Base-by-base conservation (phyloP, 2,329 filamentous ascomycete genomes). In the Tolypocladium sp. region DNA sequence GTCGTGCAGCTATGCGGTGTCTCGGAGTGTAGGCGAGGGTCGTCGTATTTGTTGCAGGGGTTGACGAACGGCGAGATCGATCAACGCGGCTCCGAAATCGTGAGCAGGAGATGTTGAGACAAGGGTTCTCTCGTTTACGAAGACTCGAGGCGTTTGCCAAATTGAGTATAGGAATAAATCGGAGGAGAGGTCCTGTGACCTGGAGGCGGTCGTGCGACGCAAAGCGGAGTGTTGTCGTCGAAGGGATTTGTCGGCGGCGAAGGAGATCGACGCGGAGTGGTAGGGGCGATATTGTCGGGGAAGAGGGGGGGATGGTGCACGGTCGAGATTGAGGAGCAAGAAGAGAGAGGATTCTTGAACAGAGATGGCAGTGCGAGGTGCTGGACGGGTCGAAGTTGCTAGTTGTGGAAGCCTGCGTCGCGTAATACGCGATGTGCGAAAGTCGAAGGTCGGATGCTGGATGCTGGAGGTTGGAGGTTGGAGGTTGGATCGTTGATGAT, bases 1-100 rank as follows among this genome's bases (percentile, higher is more conserved):
- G n/a, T 10, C 9, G 46, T 20, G 46, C 17, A 52, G 49, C 49
- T 52, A 1, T 52, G 30, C 49, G 25, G 30, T 52, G 17, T 33
- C 15, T 33, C 15, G 30, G 27, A 57, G 33, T 13, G 30, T 35
- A 30, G 30, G 20, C 30, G 20, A 53, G 30, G 22, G 54, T 53
- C 33, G 20, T 25, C 37, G 13, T n/a, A 6, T 37, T 49, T 41
- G 20, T 46, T 42, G 13, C 25, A 53, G 56, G 20, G 15, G 27
- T 53, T 49, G 68, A 69, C 62, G 65, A 66, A 65, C 63, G 65
- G 59, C 63, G 57, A 59, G 61, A 63, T 62, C 64, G 33, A 37
- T 64, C 58, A 58, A 60, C 57, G 49, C 62, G 60, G 59, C 59
- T 58, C 55, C 56, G 55, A 61, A 53, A 55, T 62, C 56, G 63